Base-by-base conservation (phyloP, 108 stramenopile species). In the Cyclotella sp. region DNA sequence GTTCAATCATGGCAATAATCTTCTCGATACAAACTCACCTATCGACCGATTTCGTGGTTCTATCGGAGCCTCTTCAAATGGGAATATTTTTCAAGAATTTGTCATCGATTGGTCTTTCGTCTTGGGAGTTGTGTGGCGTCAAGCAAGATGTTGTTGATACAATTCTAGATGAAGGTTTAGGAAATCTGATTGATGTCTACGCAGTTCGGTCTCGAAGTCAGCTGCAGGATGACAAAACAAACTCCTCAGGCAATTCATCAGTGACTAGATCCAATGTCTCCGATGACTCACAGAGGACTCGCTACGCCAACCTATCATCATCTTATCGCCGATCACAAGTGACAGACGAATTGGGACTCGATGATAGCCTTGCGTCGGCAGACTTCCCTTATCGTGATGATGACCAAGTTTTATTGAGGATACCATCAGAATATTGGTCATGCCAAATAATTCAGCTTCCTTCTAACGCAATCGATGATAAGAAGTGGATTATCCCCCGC, bases 321-420 rank as follows among this genome's bases (percentile, higher is more conserved):
- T 34, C 34, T 34, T 2, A 34, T 34, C 4, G 34, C 34, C 9
- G 45, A 62, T 28, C 63, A 74, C 27, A 18, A 19, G 49, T 29
- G 30, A 28, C 58, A 8, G 65, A 79, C 40, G 55, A 41, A 52
- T 64, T 54, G 47, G 65, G 24, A 21, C 27, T 72, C 14, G 78
- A 79, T 63, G 78, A 72, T 47, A 39, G 65, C 11, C 72, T 79
- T 41, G 65, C 51, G 10, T 42, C 64, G 9, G 72, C 64, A n/a
- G 63, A 52, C 26, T 79, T 63, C 68, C 78, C 78, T 13, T 73
- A 79, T 41, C 63, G 47, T 19, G 78, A 79, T 28, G 78, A 79
- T 28, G 78, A 79, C 57, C 59, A 60, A 22, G 34, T 28, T 19
- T 68, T 51, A 28, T 46, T 51, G 7, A 26, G 49, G 22, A 22